Evolutionary conservation across 2,329 filamentous ascomycete species (phyloP), one percentile per base, ranked within the genome.

Genomic region (Ophiocordyceps unilateralis): DNA sequence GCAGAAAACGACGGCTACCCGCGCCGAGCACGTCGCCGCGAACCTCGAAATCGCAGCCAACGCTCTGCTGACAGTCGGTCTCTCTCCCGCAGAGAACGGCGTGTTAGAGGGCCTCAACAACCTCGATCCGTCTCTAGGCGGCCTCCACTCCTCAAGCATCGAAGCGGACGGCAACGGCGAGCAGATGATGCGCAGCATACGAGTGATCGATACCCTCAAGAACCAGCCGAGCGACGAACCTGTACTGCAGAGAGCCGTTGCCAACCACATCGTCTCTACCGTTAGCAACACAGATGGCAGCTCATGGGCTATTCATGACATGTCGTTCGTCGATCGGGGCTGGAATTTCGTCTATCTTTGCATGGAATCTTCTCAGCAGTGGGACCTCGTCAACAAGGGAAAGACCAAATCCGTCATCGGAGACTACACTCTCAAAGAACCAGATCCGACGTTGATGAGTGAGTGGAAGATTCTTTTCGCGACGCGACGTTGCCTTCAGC

Each of bases 301-400:
- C 48, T 55, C 54, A 1, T 77, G 73, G 73, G 52, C 50, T 2
- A 54, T 68, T 23, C 60, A 66, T 19, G 59, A 67, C 17, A 60
- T 70, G 19, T 63, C 65, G 21, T 59, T 65, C 14, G 59, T 53
- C 8, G 47, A 63, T 0, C 64, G 70, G 39, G 70, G 72, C 5
- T 76, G 72, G 72, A 62, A 59, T 1, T 68, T 76, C 43, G 65
- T 61, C 3, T 76, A 72, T 47, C 55, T 65, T 17, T 78, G 74
- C 60, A 68, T 64, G 45, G 61, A 68, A 47, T 76, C 74, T 2
- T 57, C 63, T 37, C 62, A 66, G 47, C 61, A 63, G 30, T 77
- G 74, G 74, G 60, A 53, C 32, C 64, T 64, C 19, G 65, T 69
- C 47, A 58, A 64, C 6, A 70, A 69, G 52, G 59, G 51, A 19